These are phyloP conservation scores for Eremomyces bilateralis DNA, from an alignment of 495 filamentous ascomycete species.

Conservation along the genomic window DNA sequence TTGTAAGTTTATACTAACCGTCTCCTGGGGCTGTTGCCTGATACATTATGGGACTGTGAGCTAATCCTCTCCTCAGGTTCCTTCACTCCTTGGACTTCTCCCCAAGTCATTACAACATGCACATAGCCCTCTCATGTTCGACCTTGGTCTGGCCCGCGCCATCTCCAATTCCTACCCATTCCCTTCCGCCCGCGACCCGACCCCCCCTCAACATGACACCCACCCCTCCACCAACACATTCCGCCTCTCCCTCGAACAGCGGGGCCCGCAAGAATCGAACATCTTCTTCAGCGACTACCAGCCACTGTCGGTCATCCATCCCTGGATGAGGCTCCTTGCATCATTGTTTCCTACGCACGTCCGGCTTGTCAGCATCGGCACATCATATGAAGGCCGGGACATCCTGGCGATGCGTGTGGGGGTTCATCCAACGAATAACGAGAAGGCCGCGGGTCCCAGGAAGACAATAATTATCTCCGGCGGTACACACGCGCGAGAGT, in stretches of 20 bases:
- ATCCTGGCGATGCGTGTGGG: conserved; percentile 72
- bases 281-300: conserved; percentile 82
- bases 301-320: conserved; percentile 50
- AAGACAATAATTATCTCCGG: conserved; percentile 71
- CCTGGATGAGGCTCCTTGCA: conserved; percentile 77
- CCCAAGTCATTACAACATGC: conserved; percentile 52
- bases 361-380: conserved; percentile 49
- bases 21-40: conserved; percentile 59
- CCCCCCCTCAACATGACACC: conserved; percentile 8
- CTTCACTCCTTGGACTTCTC: conserved; percentile 62
- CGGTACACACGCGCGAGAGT: conserved; percentile 80
- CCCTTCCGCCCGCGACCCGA: conserved; percentile 1
- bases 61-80: too few species aligned
- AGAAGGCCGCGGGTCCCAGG: conserved; percentile 18
- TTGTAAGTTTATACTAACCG: conserved; percentile 49
- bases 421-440: conserved; percentile 23
- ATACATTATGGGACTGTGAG: too few species aligned
- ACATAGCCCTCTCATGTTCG: conserved; percentile 55
- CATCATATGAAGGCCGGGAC: conserved; percentile 66
- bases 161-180: conserved; percentile 59
- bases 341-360: conserved; percentile 74
- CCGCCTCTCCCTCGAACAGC: too few species aligned
- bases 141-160: conserved; percentile 42
- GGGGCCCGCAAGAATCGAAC: conserved; percentile 27
- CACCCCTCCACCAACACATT: background rate